Percentiles rank a stretch among this genome's conserved stretches.
Evolutionary conservation across 371 early-diverging fungal genomes (phyloP).

Genomic region (Saksenaea vasiformis): DNA sequence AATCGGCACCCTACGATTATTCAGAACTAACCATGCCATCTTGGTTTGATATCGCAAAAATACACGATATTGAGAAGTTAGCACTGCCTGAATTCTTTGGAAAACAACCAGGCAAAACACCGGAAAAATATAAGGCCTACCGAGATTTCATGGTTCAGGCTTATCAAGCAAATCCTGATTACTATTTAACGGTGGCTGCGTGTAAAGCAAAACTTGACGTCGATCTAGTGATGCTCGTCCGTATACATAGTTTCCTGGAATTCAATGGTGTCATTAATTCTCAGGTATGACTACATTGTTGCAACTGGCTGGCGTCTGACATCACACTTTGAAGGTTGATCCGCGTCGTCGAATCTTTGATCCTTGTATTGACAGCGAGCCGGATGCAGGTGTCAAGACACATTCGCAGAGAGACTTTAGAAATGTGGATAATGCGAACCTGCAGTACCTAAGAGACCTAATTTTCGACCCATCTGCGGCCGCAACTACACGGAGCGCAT

Average conservation of each 20-base stretch:
- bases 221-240: conserved; percentile 91
- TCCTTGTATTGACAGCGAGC: conserved; percentile 42
- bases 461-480: conserved; percentile 25
- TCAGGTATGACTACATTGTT: conserved; percentile 60
- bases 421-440: conserved; percentile 19
- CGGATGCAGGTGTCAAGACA: conserved; percentile 25
- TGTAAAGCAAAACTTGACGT: conserved; percentile 90
- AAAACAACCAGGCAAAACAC: conserved; percentile 77
- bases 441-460: conserved; percentile 32
- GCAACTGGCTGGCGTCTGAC: background rate
- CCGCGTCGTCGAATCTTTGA: conserved; percentile 47
- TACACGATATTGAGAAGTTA: conserved; percentile 86
- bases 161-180: conserved; percentile 87
- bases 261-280: conserved; percentile 97
- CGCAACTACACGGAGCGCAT: conserved; percentile 11
- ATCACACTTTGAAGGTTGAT: conserved; percentile 30
- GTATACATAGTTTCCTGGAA: conserved; percentile 96
- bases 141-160: conserved; percentile 94
- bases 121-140: conserved; percentile 85
- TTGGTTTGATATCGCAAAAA: conserved; percentile 82
- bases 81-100: conserved; percentile 94
- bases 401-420: conserved; percentile 37
- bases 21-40: conserved; percentile 13
- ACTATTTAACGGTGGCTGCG: conserved; percentile 93
- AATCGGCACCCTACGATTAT: conserved; percentile 27